Evolutionary conservation across 306 rosid species (phyloP).

Genomic region (Quercus bicolor): DNA sequence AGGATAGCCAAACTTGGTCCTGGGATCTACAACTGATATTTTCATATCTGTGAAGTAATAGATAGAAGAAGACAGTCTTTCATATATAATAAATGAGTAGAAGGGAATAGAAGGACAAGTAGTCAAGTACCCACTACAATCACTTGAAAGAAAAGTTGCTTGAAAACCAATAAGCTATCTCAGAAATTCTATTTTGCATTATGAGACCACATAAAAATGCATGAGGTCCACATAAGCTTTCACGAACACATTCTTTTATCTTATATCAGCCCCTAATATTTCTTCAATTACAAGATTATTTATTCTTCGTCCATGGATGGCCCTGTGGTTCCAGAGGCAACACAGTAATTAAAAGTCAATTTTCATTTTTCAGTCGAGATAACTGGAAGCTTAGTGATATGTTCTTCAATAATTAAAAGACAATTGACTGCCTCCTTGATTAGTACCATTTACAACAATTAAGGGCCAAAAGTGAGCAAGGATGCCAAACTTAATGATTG

Average conservation of each 20-base stretch:
- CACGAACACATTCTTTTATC: background rate
- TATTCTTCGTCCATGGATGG: background rate
- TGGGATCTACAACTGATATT: background rate
- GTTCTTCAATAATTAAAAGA: background rate
- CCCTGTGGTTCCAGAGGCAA: background rate
- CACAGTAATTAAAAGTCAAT: background rate
- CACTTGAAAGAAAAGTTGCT: background rate
- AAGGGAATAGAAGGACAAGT: background rate
- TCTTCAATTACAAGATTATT: background rate
- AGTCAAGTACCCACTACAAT: background rate
- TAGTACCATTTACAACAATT: background rate
- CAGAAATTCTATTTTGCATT: background rate
- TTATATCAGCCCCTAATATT: background rate
- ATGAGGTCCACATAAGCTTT: background rate
- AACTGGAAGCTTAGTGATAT: background rate
- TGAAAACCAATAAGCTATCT: background rate
- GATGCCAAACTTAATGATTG: background rate
- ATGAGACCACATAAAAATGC: background rate
- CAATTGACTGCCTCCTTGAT: background rate
- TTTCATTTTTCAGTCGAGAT: background rate
- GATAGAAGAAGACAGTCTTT: background rate
- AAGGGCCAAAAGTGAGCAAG: background rate
- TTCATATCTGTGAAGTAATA: background rate
- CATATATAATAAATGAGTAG: background rate
- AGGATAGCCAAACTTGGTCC: background rate